Evolutionary conservation across 352 stramenopile genomes (phyloP), one percentile per base, ranked within the genome.

Genomic region (Globisporangium canariense): DNA sequence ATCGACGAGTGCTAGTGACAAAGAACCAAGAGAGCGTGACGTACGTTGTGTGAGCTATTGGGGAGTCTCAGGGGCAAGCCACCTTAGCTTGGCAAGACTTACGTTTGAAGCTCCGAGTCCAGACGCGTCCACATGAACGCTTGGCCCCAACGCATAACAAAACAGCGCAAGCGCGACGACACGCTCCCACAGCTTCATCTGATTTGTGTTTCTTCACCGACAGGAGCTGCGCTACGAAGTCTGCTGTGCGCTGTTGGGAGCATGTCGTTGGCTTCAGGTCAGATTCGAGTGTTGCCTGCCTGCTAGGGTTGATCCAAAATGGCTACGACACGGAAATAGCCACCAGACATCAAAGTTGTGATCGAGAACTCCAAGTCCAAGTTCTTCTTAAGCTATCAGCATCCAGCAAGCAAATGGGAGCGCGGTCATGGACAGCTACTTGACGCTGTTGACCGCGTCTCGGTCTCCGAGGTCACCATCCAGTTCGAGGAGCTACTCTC

Each of bases 51-150:
- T 36, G 32, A 36, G 32, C 32, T 36, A 36, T 36, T 36, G 32
- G 32, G 32, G 32, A 36, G 32, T 36, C 32, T 36, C 32, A 36
- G 32, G 7, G 7, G 7, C 32, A 36, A 8, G 7, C 32, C 36
- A 41, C 36, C 9, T 16, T 1, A 41, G 36, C 36, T 4, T 4
- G 16, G 28, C 11, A 46, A 6, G 36, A 40, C 58, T 25, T 59
- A 77, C 75, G 32, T 80, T 83, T 49, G 54, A 55, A 8, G 53
- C 68, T 2, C 72, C 73, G 7, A 83, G 65, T 9, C 75, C 75
- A 1, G 70, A 58, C 4, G 62, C 65, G 1, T 58, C 14, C 0
- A 46, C 38, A 2, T 18, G 25, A 30, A 22, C 22, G 25, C 28
- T 28, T 1, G 11, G 20, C 32, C 9, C 32, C 7, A 69, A 25